These are phyloP conservation scores for Daldinia grandis DNA, from an alignment of 495 filamentous ascomycete species.

Conservation along the genomic window DNA sequence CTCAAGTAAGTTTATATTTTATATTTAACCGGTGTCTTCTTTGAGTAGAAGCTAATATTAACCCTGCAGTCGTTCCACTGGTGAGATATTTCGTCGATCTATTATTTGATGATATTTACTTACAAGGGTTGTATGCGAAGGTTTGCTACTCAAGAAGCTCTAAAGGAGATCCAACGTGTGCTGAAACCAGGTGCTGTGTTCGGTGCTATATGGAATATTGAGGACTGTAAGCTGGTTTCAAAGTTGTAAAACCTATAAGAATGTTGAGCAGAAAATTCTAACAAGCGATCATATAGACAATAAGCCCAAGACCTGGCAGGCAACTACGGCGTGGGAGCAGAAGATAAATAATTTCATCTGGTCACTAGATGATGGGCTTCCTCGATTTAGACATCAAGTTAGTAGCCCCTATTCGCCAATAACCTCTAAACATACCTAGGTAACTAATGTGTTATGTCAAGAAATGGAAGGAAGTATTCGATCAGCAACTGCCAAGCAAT, in stretches of 20 bases:
- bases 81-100: conserved; percentile 43
- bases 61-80: conserved; percentile 65
- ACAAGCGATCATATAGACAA: conserved; percentile 52
- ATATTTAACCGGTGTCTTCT: not conserved
- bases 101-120: not conserved
- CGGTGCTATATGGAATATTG: conserved; percentile 72
- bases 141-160: conserved; percentile 66
- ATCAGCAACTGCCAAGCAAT: conserved; percentile 56
- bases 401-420: not conserved
- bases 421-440: not conserved
- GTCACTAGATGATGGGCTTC: conserved; percentile 57
- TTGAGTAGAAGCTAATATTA: conserved; percentile 8
- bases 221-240: conserved; percentile 61
- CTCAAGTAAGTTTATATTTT: conserved; percentile 62
- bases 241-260: conserved; percentile 1
- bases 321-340: conserved; percentile 62
- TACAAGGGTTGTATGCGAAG: conserved; percentile 42
- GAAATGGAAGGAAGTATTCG: conserved; percentile 62
- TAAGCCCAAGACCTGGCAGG: conserved; percentile 54
- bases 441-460: conserved; percentile 31
- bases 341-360: conserved; percentile 61
- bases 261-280: conserved; percentile 13
- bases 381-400: conserved; percentile 61
- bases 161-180: conserved; percentile 67
- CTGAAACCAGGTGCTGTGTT: conserved; percentile 60